Evolutionary conservation across 202 grass and related monocot genomes (phyloP), one percentile per base, ranked within the genome.

Genomic region (Dendrocalamus latiflorus): DNA sequence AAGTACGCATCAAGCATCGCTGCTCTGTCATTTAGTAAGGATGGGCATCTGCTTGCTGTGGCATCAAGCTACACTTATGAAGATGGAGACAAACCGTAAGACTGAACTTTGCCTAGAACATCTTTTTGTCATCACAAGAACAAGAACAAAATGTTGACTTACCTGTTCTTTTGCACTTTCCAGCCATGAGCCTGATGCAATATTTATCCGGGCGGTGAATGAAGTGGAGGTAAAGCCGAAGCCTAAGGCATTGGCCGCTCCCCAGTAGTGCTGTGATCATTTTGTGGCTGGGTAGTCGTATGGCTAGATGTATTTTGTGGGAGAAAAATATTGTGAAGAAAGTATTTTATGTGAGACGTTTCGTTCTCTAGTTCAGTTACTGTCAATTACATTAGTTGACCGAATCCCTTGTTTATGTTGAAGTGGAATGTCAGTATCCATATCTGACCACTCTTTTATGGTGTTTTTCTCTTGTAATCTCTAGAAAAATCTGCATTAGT

Each of bases 151-250:
- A n/a, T n/a, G n/a, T n/a, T n/a, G n/a, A n/a, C n/a, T n/a, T n/a
- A n/a, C n/a, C n/a, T n/a, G n/a, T n/a, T n/a, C n/a, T n/a, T n/a
- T n/a, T n/a, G n/a, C n/a, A n/a, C n/a, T n/a, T n/a, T n/a, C n/a
- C n/a, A n/a, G n/a, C n/a, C n/a, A n/a, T n/a, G n/a, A n/a, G n/a
- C n/a, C n/a, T n/a, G n/a, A n/a, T n/a, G n/a, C n/a, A n/a, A n/a
- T n/a, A n/a, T n/a, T n/a, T n/a, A n/a, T n/a, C n/a, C n/a, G n/a
- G n/a, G n/a, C n/a, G n/a, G n/a, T n/a, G 75, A 93, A 95, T 76
- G 95, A 98, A 90, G 87, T 89, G 4, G 95, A 98, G 83, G 93
- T 98, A 57, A 98, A 93, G 55, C 93, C 93, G 4, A 98, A 98
- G 85, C 95, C 95, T 1, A 98, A 98, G 76, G 89, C 77, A 65